Evolutionary conservation across 805 yeast species (phyloP).

Genomic region (Ogataea dorogensis): DNA sequence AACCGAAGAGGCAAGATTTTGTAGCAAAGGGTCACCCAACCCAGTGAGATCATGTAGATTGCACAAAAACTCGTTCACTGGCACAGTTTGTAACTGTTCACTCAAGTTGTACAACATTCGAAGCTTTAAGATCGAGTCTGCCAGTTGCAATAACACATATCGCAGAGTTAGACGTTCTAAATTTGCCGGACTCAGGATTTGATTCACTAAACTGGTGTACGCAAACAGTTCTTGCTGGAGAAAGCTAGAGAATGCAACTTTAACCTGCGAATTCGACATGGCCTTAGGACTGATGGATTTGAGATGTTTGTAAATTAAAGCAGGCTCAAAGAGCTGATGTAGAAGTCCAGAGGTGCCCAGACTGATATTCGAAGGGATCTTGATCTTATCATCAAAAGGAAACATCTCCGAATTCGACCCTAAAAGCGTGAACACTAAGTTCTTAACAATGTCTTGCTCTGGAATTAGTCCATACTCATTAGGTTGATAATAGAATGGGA

Average conservation of each 20-base stretch:
- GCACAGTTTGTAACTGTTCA: constrained; percentile 29
- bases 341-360: constrained; percentile 57
- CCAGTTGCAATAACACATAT: constrained; percentile 41
- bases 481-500: constrained; percentile 34
- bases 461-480: constrained; percentile 30
- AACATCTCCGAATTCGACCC: constrained; percentile 63
- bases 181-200: constrained; percentile 28
- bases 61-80: constrained; percentile 55
- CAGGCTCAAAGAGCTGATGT: constrained; percentile 65
- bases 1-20: constrained; percentile 41
- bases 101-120: constrained; percentile 53
- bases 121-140: constrained; percentile 52
- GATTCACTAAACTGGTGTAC: constrained; percentile 39
- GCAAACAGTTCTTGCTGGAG: constrained; percentile 38
- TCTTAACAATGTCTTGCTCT: constrained; percentile 44
- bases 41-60: constrained; percentile 47
- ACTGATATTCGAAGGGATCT: constrained; percentile 52
- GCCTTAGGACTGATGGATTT: constrained; percentile 25
- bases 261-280: constrained; percentile 47
- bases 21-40: constrained; percentile 63
- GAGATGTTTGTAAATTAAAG: constrained; percentile 57
- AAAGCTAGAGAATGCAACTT: constrained; percentile 56
- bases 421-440: constrained; percentile 52
- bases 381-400: constrained; percentile 40
- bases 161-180: constrained; percentile 31